Base-by-base conservation (phyloP, 768 basidiomycete species). In the Trametes cingulata region DNA sequence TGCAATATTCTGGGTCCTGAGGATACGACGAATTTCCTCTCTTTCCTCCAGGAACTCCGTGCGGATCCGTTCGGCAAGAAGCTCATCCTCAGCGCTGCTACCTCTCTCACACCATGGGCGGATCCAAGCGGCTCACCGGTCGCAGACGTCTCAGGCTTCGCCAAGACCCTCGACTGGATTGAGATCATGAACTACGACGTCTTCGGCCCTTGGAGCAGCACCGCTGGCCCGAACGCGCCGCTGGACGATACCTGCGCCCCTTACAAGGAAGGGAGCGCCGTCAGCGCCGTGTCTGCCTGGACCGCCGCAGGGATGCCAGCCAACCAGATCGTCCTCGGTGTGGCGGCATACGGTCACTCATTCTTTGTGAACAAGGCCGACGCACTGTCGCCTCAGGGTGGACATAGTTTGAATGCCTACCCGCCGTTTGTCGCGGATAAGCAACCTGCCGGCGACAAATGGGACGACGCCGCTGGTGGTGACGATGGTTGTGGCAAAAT, bases 271-370 rank as follows among this genome's bases (percentile, higher is more conserved):
- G 93, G 93, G 4, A 95, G 93, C 50, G 95, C 90, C 10, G 78
- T 80, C 22, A 85, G 86, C 7, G 86, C 90, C 4, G 81, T 98
- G 43, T 70, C 76, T 9, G 81, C 84, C 2, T 97, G 95, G 95
- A 83, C 79, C 0, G 65, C 68, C 0, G 93, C 93, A 39, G 90
- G 91, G 12, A 86, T 98, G 74, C 89, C 93, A 17, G 74, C 79
- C 8, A 73, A 80, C 52, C 75, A 90, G 75, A 86, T 96, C 58
- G 84, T 93, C 27, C 83, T 98, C 7, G 95, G 94, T 53, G 85
- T 96, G 0, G 84, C 94, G 13, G 76, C 87, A 17, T 96, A 93
- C 73, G 92, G 91, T 0, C 93, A 93, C 74, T 85, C 91, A 20
- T 95, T 78, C 78, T 20, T 63, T 12, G 78, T 82, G 39, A 67